phyloP scores from a whole-genome alignment of 371 early-diverging fungal genomes.

The Mortierella sp. region DNA sequence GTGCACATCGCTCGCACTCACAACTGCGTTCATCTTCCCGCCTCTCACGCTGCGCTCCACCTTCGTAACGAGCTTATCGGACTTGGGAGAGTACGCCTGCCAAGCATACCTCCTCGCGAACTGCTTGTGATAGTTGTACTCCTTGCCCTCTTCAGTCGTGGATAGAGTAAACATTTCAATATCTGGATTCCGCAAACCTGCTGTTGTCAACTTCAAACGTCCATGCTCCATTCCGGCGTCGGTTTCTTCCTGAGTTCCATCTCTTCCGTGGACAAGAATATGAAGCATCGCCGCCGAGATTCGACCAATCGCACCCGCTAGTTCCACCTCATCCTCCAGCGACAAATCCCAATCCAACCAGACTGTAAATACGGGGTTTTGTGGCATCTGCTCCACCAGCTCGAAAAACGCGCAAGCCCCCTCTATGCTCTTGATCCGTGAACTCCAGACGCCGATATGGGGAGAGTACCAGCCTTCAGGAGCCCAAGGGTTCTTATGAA shows the following conservation, averaged over 20 bases:
- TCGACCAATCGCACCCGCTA: not conserved
- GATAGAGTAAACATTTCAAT: not conserved
- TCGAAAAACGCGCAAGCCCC: not conserved
- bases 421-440: not conserved
- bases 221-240: not conserved
- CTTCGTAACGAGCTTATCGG: not conserved
- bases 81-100: not conserved
- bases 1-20: not conserved
- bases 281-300: not conserved
- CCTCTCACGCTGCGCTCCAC: not conserved
- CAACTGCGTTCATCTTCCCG: not conserved
- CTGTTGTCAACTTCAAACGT: not conserved
- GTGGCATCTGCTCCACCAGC: not conserved
- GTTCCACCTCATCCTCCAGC: not conserved
- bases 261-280: not conserved
- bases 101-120: not conserved
- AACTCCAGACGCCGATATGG: not conserved
- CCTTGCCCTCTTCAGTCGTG: not conserved
- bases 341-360: not conserved
- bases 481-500: not conserved
- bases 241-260: not conserved
- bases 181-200: not conserved
- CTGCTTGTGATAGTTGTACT: not conserved
- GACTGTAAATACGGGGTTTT: not conserved
- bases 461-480: not conserved